A percentile compares a stretch with the other conserved stretches of the same genome.
Conservation (phyloP, 176 grass and related monocot species). For the Eleusine coracana region DNA sequence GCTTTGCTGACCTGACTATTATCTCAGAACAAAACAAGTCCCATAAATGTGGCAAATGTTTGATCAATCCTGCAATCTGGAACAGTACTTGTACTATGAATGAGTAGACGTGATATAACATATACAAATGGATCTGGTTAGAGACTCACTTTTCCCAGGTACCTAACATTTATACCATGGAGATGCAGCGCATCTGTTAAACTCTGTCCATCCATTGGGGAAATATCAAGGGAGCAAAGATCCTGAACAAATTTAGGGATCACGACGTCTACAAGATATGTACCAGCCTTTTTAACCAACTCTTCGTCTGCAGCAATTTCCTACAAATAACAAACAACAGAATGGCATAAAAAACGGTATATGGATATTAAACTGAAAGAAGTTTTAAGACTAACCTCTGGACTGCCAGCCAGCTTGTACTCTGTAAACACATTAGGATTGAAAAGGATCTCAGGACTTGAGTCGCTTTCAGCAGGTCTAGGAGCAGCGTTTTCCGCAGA, state of each 20-base stretch:
- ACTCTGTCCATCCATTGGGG: conserved; percentile 94
- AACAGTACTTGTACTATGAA: conserved; percentile 38
- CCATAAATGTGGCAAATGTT: conserved; percentile 81
- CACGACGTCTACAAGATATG: conserved; percentile 74
- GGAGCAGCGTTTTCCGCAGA: conserved; percentile 38
- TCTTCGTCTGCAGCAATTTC: conserved; percentile 81
- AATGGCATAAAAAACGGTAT: conserved; percentile 28
- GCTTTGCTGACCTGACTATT: conserved; percentile 92
- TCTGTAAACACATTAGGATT: conserved; percentile 98
- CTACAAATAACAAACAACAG: conserved; percentile 49
- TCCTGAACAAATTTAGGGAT: conserved; percentile 95
- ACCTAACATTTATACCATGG: conserved; percentile 93
- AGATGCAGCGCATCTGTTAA: conserved; percentile 85
- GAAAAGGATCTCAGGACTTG: conserved; percentile 68
- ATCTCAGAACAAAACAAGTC: conserved; percentile 80
- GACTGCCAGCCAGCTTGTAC: conserved; percentile 83
- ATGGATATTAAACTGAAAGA: conserved; percentile 16
- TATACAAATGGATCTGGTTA: conserved; percentile 41
- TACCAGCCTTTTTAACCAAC: conserved; percentile 72
- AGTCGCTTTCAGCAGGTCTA: conserved; percentile 15
- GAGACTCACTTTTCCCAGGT: conserved; percentile 87
- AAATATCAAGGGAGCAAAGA: conserved; percentile 84
- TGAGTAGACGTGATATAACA: neutral
- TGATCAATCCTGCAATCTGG: conserved; percentile 84
- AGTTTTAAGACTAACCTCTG: conserved; percentile 67